Conservation (phyloP, 2,329 filamentous ascomycete species). For the Xylariaceae sp. region DNA sequence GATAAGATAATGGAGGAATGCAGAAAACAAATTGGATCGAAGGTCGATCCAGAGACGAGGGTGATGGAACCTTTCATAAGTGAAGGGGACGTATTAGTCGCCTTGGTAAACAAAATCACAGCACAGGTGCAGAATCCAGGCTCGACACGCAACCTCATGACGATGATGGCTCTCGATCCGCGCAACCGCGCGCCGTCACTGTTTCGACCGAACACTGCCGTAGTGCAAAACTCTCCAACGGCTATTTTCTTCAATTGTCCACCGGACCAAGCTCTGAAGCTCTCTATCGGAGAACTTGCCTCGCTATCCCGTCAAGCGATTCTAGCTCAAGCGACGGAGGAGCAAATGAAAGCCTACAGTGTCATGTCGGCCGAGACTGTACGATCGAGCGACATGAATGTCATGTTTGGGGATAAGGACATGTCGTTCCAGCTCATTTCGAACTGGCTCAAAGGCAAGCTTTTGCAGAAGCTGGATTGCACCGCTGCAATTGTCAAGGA, state of each 20-base stretch:
- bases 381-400: neutral
- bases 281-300: neutral
- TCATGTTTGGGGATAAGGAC: conserved; percentile 1
- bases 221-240: neutral
- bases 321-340: neutral
- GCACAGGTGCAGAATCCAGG: neutral
- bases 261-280: neutral
- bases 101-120: neutral
- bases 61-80: neutral
- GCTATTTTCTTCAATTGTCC: neutral
- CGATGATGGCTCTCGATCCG: neutral
- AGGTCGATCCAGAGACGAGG: neutral
- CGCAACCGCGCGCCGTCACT: neutral
- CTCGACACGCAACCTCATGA: conserved; percentile 1
- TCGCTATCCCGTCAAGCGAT: neutral
- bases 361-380: conserved; percentile 1
- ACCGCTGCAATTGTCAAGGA: neutral
- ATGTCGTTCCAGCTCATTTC: conserved; percentile 1
- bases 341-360: conserved; percentile 2
- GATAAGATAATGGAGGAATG: neutral
- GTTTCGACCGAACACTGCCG: neutral
- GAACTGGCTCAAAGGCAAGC: neutral
- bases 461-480: neutral
- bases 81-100: neutral
- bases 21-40: neutral